Evolutionary conservation across 139 green algal species (phyloP).

Genomic region (Coelastrella sp.): DNA sequence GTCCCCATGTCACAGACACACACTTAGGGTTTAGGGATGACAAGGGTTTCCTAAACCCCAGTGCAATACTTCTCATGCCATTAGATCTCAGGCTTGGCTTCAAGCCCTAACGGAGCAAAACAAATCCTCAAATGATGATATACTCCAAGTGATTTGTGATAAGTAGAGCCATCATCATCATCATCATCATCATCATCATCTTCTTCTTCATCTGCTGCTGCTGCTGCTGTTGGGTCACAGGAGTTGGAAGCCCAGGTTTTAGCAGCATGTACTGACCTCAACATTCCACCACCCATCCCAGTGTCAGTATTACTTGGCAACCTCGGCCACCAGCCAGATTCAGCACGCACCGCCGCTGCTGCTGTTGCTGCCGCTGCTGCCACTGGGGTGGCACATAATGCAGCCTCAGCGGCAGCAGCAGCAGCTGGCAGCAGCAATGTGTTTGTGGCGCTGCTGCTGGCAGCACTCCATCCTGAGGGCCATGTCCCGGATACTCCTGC

Average conservation of each 20-base stretch:
- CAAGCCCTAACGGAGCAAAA: no score
- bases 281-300: constrained; percentile 20
- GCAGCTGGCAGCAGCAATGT: constrained; percentile 37
- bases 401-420: constrained; percentile 10
- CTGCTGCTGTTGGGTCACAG: constrained; percentile 16
- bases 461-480: constrained; percentile 37
- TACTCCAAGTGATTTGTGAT: no score
- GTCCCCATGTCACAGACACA: no score
- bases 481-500: constrained; percentile 42
- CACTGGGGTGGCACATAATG: neutral
- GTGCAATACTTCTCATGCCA: no score
- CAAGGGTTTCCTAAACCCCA: no score
- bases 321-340: constrained; percentile 9
- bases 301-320: constrained; percentile 37
- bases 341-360: neutral
- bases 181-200: neutral
- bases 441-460: constrained; percentile 34
- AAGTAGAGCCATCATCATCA: no score
- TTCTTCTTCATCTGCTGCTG: neutral
- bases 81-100: no score
- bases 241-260: constrained; percentile 38
- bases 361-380: neutral
- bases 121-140: no score
- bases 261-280: constrained; percentile 23
- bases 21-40: no score